phyloP scores from a whole-genome alignment of 306 rosid genomes.

The Amphicarpaea edgeworthii region DNA sequence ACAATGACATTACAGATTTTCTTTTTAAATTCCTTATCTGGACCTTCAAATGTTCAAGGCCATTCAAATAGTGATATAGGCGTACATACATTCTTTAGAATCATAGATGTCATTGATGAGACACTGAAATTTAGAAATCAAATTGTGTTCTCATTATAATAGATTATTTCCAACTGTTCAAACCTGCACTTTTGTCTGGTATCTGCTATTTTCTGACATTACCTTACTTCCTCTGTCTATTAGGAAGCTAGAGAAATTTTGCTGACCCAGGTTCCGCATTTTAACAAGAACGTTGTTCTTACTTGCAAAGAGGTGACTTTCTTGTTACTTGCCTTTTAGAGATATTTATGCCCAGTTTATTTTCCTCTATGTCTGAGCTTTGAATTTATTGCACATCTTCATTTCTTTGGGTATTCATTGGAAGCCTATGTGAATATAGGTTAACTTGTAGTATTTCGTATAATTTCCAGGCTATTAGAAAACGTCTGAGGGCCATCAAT shows the following conservation, averaged over 20 bases:
- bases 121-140: neutral
- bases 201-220: conserved; percentile 43
- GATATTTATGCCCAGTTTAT: conserved; percentile 31
- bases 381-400: conserved; percentile 28
- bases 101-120: neutral
- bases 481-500: conserved; percentile 89
- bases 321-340: conserved; percentile 28
- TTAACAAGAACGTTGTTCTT: conserved; percentile 63
- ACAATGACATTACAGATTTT: neutral
- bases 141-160: neutral
- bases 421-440: conserved; percentile 22
- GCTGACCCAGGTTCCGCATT: conserved; percentile 63
- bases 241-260: conserved; percentile 91
- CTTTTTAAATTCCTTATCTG: neutral
- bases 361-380: conserved; percentile 26
- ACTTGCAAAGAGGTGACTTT: conserved; percentile 87
- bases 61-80: conserved; percentile 6
- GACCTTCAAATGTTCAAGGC: neutral
- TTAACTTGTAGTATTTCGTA: conserved; percentile 38
- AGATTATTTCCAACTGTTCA: conserved; percentile 1
- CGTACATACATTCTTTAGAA: neutral
- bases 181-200: conserved; percentile 30
- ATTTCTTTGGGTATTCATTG: conserved; percentile 17
- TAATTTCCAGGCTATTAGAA: conserved; percentile 79
- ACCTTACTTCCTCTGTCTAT: conserved; percentile 47